Evolutionary conservation across 257 asterid species (phyloP), one percentile per base, ranked within the genome.

Genomic region (Mitragyna speciosa): DNA sequence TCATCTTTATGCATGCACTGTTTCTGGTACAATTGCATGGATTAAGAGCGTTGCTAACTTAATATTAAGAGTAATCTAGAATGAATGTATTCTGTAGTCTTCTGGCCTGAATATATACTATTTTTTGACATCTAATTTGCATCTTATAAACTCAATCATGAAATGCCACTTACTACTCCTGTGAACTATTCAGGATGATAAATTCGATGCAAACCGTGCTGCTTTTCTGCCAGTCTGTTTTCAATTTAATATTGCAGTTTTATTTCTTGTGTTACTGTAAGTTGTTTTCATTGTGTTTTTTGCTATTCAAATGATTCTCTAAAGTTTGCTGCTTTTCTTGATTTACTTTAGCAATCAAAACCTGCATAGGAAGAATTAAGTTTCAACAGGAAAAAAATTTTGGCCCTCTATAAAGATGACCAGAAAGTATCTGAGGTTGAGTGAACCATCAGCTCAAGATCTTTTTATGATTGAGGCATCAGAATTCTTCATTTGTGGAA

Each of bases 401-500:
- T 63, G 33, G 12, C 72, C 74, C 31, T 64, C 12, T 52, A 17
- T 8, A 58, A 28, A n/a, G n/a, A 30, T 30, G 58, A 2, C 26
- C 20, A 28, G 41, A 41, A 61, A 65, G 22, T 19, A 7, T 64
- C 64, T 31, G n/a, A 6, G 59, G 20, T 59, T 20, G 43, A 47
- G 0, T 15, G 7, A 72, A 54, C 24, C 45, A 43, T 76, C 80
- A 76, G 12, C n/a, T 76, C 47, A 24, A 65, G 80, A 69, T 43
- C n/a, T 70, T 19, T 14, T 14, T 12, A 2, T 5, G 4, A 20
- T 41, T 76, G 72, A 26, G 39, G 49, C 19, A 10, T 30, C 16
- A 14, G 43, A 33, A 20, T 43, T 47, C n/a, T 72, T 63, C 24
- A 31, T 78, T 36, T 48, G 41, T 45, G 2, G 54, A 22, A 31